phyloP scores from a whole-genome alignment of 2,329 filamentous ascomycete species.

The Peltaster fructicola region DNA sequence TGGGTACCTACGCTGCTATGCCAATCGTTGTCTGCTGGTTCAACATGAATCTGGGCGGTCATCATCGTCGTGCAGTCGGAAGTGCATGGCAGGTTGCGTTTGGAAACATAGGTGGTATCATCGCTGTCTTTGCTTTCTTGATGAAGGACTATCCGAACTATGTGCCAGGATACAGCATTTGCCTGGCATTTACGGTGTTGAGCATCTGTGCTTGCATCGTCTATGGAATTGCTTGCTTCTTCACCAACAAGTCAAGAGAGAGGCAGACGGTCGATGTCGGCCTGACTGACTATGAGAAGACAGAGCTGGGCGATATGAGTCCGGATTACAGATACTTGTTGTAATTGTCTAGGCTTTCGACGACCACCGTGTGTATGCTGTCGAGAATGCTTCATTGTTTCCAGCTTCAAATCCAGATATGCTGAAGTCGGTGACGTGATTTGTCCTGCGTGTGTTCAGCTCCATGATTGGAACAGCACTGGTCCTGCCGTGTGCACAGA shows the following conservation, averaged over 20 bases:
- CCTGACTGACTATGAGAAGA: conserved; percentile 45
- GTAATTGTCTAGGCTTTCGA: conserved; percentile 15
- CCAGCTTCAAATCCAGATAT: too few species aligned
- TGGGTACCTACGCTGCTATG: conserved; percentile 60
- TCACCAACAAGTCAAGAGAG: conserved; percentile 44
- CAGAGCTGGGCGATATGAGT: conserved; percentile 40
- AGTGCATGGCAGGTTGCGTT: conserved; percentile 29
- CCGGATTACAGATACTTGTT: conserved; percentile 43
- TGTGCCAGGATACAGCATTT: conserved; percentile 58
- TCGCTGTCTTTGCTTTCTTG: conserved; percentile 33
- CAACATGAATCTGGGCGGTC: conserved; percentile 36
- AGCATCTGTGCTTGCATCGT: conserved; percentile 41
- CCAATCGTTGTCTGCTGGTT: conserved; percentile 46
- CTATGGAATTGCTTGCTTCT: conserved; percentile 42
- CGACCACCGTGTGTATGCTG: neutral
- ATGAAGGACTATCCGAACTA: conserved; percentile 48
- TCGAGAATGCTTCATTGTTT: too few species aligned
- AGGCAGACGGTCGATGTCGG: conserved; percentile 27
- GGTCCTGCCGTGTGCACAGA: conserved; percentile 59
- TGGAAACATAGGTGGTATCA: conserved; percentile 34
- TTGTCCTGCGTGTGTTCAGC: too few species aligned
- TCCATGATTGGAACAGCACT: conserved; percentile 33
- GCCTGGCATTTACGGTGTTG: conserved; percentile 54
- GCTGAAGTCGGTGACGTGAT: too few species aligned
- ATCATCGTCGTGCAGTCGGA: conserved; percentile 31